Percentiles rank a stretch among this genome's conserved stretches.
These are phyloP conservation scores for Penicillium digitatum DNA, from an alignment of 2,329 filamentous ascomycete species.

Conservation along the genomic window DNA sequence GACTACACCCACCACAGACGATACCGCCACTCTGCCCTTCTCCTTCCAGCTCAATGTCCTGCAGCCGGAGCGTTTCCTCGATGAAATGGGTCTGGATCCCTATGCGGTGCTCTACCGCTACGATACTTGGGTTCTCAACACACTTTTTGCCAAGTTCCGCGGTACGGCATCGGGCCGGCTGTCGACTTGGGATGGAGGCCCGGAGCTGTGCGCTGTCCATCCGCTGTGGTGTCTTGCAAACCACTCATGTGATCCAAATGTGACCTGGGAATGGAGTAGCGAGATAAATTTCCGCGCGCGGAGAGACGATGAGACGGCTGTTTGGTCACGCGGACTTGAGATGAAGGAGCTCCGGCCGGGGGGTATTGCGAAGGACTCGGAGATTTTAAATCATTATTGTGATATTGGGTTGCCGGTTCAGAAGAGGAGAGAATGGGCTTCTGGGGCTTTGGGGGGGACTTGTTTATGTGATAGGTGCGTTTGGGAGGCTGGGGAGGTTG, in stretches of 20 bases:
- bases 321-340: constrained; percentile 29
- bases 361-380: constrained; percentile 72
- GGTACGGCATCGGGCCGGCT: constrained; percentile 86
- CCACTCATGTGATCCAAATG: constrained; percentile 92
- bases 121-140: constrained; percentile 69
- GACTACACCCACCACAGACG: constrained; percentile 8
- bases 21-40: constrained; percentile 53
- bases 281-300: constrained; percentile 41
- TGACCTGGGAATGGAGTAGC: constrained; percentile 83
- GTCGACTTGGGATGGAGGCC: constrained; percentile 69
- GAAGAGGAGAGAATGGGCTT: constrained; percentile 82
- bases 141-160: constrained; percentile 85
- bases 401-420: constrained; percentile 74
- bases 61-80: constrained; percentile 57
- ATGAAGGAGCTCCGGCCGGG: constrained; percentile 44
- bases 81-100: constrained; percentile 61
- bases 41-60: constrained; percentile 59
- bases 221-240: constrained; percentile 96
- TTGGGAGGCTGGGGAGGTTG: constrained; percentile 55
- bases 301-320: constrained; percentile 32
- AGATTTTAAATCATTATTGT: constrained; percentile 92
- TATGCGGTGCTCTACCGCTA: constrained; percentile 46
- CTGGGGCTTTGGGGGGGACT: constrained; percentile 78
- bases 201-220: constrained; percentile 89
- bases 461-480: constrained; percentile 83